Percentiles rank a stretch among this genome's conserved stretches.
Conservation (phyloP, 208 protist genomes). For the Trypanosoma boissoni region DNA sequence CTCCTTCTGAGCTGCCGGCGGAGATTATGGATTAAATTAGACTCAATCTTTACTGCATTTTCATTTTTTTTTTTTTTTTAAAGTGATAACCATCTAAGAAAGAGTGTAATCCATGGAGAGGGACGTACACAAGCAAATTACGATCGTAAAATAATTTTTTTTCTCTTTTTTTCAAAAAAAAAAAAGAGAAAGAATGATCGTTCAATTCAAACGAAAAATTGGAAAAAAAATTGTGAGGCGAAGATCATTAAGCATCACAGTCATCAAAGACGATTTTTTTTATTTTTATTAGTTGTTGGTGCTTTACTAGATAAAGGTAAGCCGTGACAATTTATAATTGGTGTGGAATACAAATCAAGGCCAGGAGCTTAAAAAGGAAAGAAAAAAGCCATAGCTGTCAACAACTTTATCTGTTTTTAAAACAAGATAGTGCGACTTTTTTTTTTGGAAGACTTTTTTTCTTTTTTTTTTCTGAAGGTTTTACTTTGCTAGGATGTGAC, state of each 20-base stretch:
- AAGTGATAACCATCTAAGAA: background rate
- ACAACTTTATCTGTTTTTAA: background rate
- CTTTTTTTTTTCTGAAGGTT: background rate
- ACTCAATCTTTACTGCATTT: background rate
- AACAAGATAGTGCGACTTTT: background rate
- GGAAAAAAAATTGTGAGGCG: too few species aligned
- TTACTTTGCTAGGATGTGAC: background rate
- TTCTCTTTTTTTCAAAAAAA: background rate
- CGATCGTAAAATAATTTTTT: too few species aligned
- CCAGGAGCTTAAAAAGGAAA: too few species aligned
- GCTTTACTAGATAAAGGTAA: too few species aligned
- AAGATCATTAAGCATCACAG: too few species aligned
- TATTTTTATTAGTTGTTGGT: too few species aligned
- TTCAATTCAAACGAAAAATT: background rate
- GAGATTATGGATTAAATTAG: constrained; percentile 25
- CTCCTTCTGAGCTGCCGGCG: constrained; percentile 53
- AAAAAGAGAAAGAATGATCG: background rate
- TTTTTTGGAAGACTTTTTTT: background rate
- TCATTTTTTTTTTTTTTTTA: constrained; percentile 10
- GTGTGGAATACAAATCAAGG: too few species aligned
- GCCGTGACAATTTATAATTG: too few species aligned
- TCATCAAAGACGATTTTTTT: too few species aligned
- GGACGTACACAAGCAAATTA: constrained; percentile 1
- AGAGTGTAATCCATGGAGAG: background rate
- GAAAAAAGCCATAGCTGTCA: too few species aligned